phyloP scores from a whole-genome alignment of 768 basidiomycete genomes.

The Leccinum barrowsii region DNA sequence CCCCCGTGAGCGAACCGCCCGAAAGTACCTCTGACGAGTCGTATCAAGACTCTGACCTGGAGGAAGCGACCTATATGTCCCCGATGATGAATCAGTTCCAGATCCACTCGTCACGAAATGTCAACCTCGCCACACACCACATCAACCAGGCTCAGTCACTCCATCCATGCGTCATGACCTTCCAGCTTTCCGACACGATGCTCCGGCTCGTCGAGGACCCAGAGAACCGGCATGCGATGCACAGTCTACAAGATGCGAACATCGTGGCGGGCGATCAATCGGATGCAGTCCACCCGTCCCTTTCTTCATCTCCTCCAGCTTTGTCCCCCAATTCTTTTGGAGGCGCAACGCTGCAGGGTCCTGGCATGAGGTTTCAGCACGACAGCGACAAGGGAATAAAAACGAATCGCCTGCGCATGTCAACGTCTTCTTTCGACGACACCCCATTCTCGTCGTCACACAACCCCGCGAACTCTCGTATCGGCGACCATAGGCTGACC shows the following conservation, averaged over 20 bases:
- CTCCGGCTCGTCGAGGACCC: slow-evolving; percentile 27
- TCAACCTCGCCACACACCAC: slow-evolving; percentile 4
- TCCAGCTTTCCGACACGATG: slow-evolving; percentile 24
- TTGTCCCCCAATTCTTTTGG: slow-evolving; percentile 5
- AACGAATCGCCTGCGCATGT: slow-evolving; percentile 14
- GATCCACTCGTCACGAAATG: slow-evolving; percentile 15
- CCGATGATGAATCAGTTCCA: slow-evolving; percentile 33
- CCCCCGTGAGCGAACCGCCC: slow-evolving; percentile 28
- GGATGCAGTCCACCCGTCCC: slow-evolving; percentile 7
- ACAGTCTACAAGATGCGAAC: slow-evolving; percentile 14
- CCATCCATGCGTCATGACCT: slow-evolving; percentile 30
- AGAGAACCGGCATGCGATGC: slow-evolving; percentile 22
- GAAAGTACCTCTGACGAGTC: slow-evolving; percentile 31
- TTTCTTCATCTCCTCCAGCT: slow-evolving; percentile 2
- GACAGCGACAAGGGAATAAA: slow-evolving; percentile 5
- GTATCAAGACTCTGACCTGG: slow-evolving; percentile 27
- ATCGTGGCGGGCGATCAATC: slow-evolving; percentile 15
- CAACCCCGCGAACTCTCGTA: slow-evolving; percentile 1
- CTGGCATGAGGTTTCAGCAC: slow-evolving; percentile 22
- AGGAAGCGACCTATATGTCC: slow-evolving; percentile 26
- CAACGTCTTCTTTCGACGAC: slow-evolving; percentile 1
- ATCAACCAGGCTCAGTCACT: slow-evolving; percentile 12
- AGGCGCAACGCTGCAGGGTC: slow-evolving; percentile 17
- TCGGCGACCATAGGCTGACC: slow-evolving; percentile 10
- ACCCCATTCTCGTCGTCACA: slow-evolving; percentile 12